Base-by-base conservation (phyloP, 108 stramenopile genomes). In the Schizochytrium sp. region DNA sequence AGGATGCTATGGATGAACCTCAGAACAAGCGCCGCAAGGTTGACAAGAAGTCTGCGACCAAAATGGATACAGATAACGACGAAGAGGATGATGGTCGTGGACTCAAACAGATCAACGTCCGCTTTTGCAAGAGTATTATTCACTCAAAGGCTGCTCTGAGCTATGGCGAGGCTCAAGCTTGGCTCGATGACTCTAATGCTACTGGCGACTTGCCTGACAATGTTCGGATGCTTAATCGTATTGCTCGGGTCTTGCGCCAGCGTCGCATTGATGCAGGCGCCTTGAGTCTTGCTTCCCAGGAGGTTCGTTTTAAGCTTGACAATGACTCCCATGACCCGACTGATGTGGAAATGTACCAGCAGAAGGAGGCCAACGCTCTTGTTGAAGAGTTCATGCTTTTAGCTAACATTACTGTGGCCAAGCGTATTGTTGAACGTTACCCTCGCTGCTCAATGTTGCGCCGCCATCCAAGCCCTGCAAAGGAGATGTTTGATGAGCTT, bases 331-430 rank as follows among this genome's bases (percentile, higher is more conserved):
- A 97, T 90, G 97, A 98, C 89, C 99, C 99, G 19, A 98, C 97
- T 12, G 98, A 99, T 93, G 98, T 99, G 19, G 95, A 97, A 90
- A 94, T 95, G 3, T 98, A 98, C 89, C 93, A 94, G 45, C 90
- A 96, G 56, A 93, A 95, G 72, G 97, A 98, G 87, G 96, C 98
- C 3, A 98, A 98, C 90, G 92, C 95, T 15, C 72, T 97, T 56
- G 98, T 99, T 10, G 98, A 99, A 90, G 99, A 99, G 90, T 98
- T 99, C 89, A 99, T 99, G 99, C 94, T 99, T 38, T 89, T 99
- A 55, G 99, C 98, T 38, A 99, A 99, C 90, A 98, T 99, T 58
- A 97, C 97, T 10, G 99, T 99, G 8, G 93, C 96, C 10, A 98
- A 98, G 90, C 96, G 96, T 58, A 98, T 98, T 46, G 92, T 97